phyloP scores from a whole-genome alignment of 1,284 basidiomycete species.

The Naganishia liquefaciens region DNA sequence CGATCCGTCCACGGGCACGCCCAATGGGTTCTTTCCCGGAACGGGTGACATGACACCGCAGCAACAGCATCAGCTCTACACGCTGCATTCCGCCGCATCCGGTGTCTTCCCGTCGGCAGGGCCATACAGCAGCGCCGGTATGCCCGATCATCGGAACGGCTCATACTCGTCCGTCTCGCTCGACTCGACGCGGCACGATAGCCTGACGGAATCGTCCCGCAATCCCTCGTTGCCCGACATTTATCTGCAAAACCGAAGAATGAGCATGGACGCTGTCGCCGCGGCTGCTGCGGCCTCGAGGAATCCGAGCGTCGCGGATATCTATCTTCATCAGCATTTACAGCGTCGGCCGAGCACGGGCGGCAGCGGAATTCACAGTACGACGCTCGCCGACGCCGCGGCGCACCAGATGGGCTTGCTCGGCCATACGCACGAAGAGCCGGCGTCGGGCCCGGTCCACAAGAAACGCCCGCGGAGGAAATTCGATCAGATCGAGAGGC shows the following conservation, averaged over 20 bases:
- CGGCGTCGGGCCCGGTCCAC: constrained; percentile 32
- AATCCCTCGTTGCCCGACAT: constrained; percentile 20
- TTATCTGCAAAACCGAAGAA: constrained; percentile 10
- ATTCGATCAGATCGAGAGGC: constrained; percentile 60
- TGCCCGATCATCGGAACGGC: constrained; percentile 27
- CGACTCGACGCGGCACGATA: constrained; percentile 28
- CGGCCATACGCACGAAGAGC: constrained; percentile 19
- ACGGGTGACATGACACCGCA: constrained; percentile 12
- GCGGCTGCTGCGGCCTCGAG: neutral
- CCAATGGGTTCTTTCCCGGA: constrained; percentile 15
- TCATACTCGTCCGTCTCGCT: constrained; percentile 31
- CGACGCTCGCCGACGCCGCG: constrained; percentile 19
- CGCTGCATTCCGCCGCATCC: constrained; percentile 18
- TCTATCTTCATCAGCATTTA: constrained; percentile 17
- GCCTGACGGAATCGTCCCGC: constrained; percentile 17
- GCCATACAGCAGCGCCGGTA: constrained; percentile 13
- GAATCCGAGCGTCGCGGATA: constrained; percentile 17
- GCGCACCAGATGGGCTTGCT: constrained; percentile 20
- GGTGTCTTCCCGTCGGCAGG: constrained; percentile 9
- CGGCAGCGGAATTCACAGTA: neutral
- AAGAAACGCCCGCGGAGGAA: constrained; percentile 54
- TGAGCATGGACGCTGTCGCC: constrained; percentile 11
- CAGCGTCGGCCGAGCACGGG: constrained; percentile 10
- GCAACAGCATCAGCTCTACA: constrained; percentile 21
- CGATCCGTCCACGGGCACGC: constrained; percentile 11